Evolutionary conservation across 768 basidiomycete species (phyloP), one percentile per base, ranked within the genome.

Genomic region (Postia placenta): DNA sequence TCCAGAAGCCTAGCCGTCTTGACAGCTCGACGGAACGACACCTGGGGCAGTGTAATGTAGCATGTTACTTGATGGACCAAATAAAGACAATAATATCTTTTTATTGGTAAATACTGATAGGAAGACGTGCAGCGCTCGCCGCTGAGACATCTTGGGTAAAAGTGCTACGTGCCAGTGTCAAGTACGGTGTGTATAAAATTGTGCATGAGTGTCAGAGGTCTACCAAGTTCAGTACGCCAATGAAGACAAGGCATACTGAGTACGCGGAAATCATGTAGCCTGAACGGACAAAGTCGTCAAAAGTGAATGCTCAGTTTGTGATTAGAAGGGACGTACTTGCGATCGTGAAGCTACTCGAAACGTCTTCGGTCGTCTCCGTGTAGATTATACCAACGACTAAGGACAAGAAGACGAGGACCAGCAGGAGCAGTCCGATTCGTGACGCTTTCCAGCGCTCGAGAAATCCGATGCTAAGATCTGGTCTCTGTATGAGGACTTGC

Each of bases 361-460:
- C 47, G 27, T 55, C 53, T 14, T 5, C 15, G 15, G 50, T 45
- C 14, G 17, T 4, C 7, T 9, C 2, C 12, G 36, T 47, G 22
- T 48, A 55, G n/a, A 20, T 9, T 11, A 56, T 14, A 14, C 42
- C 51, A 44, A 51, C 24, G 2, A 44, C 26, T 4, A 51, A 14
- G 23, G 52, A 47, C 6, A 44, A n/a, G 15, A 39, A 15, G 11
- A 47, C 47, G 7, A 48, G 47, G 11, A 50, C 28, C 26, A 56
- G 1, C 27, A 53, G 30, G 22, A 45, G 23, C 22, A 49, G 11
- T 23, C 24, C 33, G 36, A 56, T 46, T n/a, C 48, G 49, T 6
- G 39, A 26, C 27, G 43, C 37, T 23, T 43, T 17, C 55, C 52
- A 53, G 20, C 49, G 46, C 55, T 56, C 55, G 19, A 56, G 42